Percentiles rank a stretch among this genome's conserved stretches.
Evolutionary conservation across 139 green algal species (phyloP).

Genomic region (Tetradesmus lagerheimii): DNA sequence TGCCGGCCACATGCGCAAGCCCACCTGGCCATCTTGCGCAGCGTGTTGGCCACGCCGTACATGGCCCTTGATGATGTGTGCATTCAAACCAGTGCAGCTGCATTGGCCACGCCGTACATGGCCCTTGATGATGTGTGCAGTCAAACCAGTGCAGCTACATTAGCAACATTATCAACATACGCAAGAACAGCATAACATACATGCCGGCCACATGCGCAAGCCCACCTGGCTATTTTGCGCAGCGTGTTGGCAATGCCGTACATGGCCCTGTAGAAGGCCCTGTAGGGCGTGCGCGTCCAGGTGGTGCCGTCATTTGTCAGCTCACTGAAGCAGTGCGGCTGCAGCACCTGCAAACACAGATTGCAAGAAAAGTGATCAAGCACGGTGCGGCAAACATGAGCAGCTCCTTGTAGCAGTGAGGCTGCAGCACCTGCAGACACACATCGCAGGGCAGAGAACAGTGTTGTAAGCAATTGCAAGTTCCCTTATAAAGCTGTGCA

Average conservation of each 20-base stretch:
- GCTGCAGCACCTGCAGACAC: not conserved
- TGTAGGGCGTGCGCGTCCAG: not conserved
- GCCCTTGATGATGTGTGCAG: too few relatives aligned
- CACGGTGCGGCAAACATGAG: not conserved
- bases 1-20: not conserved
- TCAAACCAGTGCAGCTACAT: too few relatives aligned
- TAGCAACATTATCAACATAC: too few relatives aligned
- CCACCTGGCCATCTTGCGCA: conserved; percentile 27
- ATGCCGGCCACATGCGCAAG: too few relatives aligned
- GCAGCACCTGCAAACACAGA: not conserved
- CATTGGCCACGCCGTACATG: not conserved
- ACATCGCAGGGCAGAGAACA: not conserved
- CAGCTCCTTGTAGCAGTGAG: not conserved
- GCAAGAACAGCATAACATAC: not conserved
- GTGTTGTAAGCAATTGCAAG: too few relatives aligned
- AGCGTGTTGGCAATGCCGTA: conserved; percentile 21
- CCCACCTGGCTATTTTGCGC: conserved; percentile 27
- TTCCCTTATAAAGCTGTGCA: too few relatives aligned
- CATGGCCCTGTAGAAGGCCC: conserved; percentile 13
- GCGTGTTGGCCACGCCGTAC: conserved; percentile 27
- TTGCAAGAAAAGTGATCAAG: too few relatives aligned
- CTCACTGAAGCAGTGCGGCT: not conserved
- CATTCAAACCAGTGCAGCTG: too few relatives aligned
- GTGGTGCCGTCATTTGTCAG: not conserved
- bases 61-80: too few relatives aligned